Evolutionary conservation across 495 filamentous ascomycete genomes (phyloP).

Genomic region (Penicillium angulare): DNA sequence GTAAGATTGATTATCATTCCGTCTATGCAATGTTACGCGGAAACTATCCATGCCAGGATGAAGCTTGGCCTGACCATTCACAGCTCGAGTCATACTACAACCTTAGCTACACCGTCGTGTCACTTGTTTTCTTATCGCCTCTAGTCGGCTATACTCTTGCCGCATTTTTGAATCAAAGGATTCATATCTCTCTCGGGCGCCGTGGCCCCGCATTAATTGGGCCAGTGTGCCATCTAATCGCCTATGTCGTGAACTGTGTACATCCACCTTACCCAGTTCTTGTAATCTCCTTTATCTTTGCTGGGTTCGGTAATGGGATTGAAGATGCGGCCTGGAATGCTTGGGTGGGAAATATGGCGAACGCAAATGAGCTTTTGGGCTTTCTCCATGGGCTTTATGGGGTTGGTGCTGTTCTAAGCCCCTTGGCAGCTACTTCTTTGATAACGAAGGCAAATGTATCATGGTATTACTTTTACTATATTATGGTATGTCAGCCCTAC

Average conservation of each 20-base stretch:
- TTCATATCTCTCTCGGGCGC: conserved; percentile 64
- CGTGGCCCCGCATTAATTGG: conserved; percentile 69
- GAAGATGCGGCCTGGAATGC: conserved; percentile 65
- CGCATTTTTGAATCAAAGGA: conserved; percentile 55
- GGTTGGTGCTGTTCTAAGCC: conserved; percentile 54
- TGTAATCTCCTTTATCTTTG: conserved; percentile 55
- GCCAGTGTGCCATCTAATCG: conserved; percentile 61
- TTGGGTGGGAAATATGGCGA: conserved; percentile 62
- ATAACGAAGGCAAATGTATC: conserved; percentile 45
- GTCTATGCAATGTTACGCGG: too few species aligned
- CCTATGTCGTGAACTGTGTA: conserved; percentile 57
- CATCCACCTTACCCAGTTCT: conserved; percentile 63
- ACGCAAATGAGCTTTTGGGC: conserved; percentile 58
- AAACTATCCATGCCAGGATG: too few species aligned
- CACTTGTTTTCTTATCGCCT: conserved; percentile 62
- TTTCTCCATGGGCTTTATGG: conserved; percentile 60
- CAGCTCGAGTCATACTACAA: conserved; percentile 61
- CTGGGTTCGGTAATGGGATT: conserved; percentile 64
- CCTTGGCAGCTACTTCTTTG: conserved; percentile 57
- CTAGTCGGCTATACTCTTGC: conserved; percentile 57
- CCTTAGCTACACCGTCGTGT: conserved; percentile 57
- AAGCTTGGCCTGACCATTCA: not conserved
- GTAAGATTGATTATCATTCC: conserved; percentile 23
- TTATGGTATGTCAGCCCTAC: conserved; percentile 45
- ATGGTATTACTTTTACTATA: conserved; percentile 63